Evolutionary conservation across 2,329 filamentous ascomycete species (phyloP), one percentile per base, ranked within the genome.

Genomic region (Claviceps maximensis): DNA sequence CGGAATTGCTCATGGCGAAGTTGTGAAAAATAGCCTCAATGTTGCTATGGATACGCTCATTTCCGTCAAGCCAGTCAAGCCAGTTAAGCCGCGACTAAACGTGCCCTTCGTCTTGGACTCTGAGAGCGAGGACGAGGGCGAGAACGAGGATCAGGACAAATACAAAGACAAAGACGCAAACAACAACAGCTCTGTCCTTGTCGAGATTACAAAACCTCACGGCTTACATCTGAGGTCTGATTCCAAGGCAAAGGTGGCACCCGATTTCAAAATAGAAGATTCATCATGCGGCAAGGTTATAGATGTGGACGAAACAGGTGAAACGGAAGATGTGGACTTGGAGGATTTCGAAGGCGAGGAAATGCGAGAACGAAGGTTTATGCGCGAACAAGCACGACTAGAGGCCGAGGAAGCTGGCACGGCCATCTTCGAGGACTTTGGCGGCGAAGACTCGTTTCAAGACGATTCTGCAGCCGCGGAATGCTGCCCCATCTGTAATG

Each of bases 401-500:
- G 81, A 86, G 58, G 78, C 76, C 3, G 75, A 81, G 58, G 79
- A 80, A 55, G 70, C 72, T 10, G 74, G 71, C 8, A 64, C 68
- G 3, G 62, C 69, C 23, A 67, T 66, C 4, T 54, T 58, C 15
- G 68, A 70, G 41, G 68, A 71, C 42, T 58, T 69, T 36, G 63
- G 59, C 6, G 63, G 59, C 5, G 63, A 66, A 45, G 65, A 66
- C 4, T 52, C 59, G 17, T 56, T 65, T 10, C 64, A 69, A 21
- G 65, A 70, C 23, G 62, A 61, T 10, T 56, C 49, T n/a, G 27
- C 59, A 21, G 58, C 61, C 53, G 58, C 64, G 9, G 60, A 66
- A 48, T 69, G 66, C 44, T 97, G 90, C 65, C 91, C 91, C 1
- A 83, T 97, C 29, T 97, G 93, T 66, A 79, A 78, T 59, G 73